phyloP scores from a whole-genome alignment of 345 rosid genomes.

The Brassica nigra region DNA sequence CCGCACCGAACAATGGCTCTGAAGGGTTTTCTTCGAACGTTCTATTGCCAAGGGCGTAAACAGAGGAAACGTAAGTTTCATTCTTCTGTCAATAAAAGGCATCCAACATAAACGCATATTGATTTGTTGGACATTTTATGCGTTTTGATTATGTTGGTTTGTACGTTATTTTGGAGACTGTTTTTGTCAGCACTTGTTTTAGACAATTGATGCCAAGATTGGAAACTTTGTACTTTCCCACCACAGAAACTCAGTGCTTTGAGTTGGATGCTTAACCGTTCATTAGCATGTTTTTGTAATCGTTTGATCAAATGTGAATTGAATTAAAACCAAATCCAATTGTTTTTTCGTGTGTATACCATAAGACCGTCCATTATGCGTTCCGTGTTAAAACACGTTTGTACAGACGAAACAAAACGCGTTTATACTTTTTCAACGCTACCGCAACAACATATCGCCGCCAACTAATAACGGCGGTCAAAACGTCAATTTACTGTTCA shows the following conservation, averaged over 20 bases:
- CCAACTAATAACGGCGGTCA: conserved; percentile 12
- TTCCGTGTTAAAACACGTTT: conserved; percentile 20
- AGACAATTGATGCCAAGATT: conserved; percentile 12
- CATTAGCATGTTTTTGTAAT: not conserved
- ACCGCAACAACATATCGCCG: conserved; percentile 11
- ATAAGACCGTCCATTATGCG: not conserved
- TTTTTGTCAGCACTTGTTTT: not conserved
- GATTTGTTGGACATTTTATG: not conserved
- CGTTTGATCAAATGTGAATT: not conserved
- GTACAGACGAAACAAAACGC: not conserved
- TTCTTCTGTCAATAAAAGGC: not conserved
- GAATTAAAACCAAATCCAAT: not conserved
- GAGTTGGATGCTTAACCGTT: not conserved
- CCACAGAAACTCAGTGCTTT: conserved; percentile 3
- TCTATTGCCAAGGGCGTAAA: conserved; percentile 50
- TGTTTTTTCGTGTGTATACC: not conserved
- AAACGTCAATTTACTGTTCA: conserved; percentile 25
- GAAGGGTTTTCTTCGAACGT: conserved; percentile 46
- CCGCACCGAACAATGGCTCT: conserved; percentile 85
- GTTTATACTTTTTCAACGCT: conserved; percentile 16
- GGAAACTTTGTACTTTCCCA: not conserved
- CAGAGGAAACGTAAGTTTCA: not conserved
- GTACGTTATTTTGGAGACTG: not conserved
- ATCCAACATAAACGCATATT: not conserved
- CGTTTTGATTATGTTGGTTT: not conserved